Conservation (phyloP, 176 grass and related monocot genomes). For the Aechmea fasciata region DNA sequence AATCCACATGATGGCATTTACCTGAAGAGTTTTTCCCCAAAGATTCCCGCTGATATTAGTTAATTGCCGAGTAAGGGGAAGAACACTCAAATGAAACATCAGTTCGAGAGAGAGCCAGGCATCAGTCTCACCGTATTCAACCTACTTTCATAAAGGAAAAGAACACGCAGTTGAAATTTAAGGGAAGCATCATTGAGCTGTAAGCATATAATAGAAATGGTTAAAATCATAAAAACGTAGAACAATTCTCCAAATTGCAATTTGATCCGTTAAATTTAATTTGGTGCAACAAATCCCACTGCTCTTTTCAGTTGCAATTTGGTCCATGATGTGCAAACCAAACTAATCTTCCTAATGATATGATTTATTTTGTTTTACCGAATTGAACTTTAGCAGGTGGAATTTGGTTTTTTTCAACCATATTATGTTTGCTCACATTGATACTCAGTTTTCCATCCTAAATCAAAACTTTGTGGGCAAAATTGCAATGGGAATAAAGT, state of each 20-base stretch:
- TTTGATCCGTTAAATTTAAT: too few relatives aligned
- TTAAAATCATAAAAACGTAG: not conserved
- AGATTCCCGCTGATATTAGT: constrained; percentile 96
- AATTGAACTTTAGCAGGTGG: too few relatives aligned
- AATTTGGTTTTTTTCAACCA: too few relatives aligned
- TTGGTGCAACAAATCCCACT: too few relatives aligned
- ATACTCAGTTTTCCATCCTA: too few relatives aligned
- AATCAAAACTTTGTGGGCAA: too few relatives aligned
- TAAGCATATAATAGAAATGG: not conserved
- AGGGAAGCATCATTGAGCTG: not conserved
- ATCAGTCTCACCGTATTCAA: constrained; percentile 78
- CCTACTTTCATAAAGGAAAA: constrained; percentile 37
- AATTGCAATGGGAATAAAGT: too few relatives aligned
- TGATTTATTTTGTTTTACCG: too few relatives aligned
- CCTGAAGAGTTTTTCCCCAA: constrained; percentile 94
- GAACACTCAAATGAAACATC: constrained; percentile 94
- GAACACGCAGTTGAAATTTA: constrained; percentile 21
- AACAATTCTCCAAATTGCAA: not conserved
- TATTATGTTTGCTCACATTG: too few relatives aligned
- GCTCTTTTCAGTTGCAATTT: too few relatives aligned
- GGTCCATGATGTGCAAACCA: too few relatives aligned
- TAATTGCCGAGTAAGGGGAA: constrained; percentile 79
- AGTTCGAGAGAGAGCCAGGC: constrained; percentile 91
- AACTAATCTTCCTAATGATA: too few relatives aligned
- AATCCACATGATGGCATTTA: constrained; percentile 15